phyloP scores from a whole-genome alignment of 176 grass and related monocot species.

The Phragmites australis region DNA sequence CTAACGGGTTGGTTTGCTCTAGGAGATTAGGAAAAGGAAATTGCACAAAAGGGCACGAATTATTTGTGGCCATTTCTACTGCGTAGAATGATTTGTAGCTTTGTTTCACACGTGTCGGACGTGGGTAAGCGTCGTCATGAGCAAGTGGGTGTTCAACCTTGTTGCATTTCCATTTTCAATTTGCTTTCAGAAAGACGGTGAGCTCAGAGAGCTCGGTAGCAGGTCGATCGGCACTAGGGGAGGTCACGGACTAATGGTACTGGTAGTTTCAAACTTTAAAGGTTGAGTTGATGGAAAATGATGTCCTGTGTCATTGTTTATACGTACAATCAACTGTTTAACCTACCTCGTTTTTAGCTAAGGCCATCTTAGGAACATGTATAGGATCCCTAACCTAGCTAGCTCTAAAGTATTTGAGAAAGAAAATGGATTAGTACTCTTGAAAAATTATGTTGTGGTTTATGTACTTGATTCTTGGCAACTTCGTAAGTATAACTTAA shows the following conservation, averaged over 20 bases:
- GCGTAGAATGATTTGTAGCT: conserved; percentile 25
- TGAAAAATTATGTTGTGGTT: too few relatives aligned
- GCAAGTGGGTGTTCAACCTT: conserved; percentile 22
- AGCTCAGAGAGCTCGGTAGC: neutral
- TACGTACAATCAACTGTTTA: neutral
- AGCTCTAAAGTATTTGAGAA: too few relatives aligned
- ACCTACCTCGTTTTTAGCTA: neutral
- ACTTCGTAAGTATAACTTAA: neutral
- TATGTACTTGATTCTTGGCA: neutral
- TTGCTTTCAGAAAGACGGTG: conserved; percentile 23
- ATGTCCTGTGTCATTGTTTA: conserved; percentile 3
- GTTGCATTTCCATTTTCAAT: neutral
- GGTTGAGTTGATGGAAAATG: conserved; percentile 26
- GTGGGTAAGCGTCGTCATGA: neutral
- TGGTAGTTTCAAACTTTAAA: conserved; percentile 25
- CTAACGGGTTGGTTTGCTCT: neutral
- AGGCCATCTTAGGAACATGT: too few relatives aligned
- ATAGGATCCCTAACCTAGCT: too few relatives aligned
- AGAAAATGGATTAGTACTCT: too few relatives aligned
- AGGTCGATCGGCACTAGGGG: conserved; percentile 24
- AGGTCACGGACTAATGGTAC: neutral
- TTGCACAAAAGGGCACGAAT: neutral
- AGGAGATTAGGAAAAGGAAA: neutral
- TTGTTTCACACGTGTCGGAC: conserved; percentile 13
- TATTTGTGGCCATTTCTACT: neutral